Percentiles rank a stretch among this genome's conserved stretches.
Evolutionary conservation across 2,329 filamentous ascomycete species (phyloP).

Genomic region (Lasiodiplodia gonubiensis): DNA sequence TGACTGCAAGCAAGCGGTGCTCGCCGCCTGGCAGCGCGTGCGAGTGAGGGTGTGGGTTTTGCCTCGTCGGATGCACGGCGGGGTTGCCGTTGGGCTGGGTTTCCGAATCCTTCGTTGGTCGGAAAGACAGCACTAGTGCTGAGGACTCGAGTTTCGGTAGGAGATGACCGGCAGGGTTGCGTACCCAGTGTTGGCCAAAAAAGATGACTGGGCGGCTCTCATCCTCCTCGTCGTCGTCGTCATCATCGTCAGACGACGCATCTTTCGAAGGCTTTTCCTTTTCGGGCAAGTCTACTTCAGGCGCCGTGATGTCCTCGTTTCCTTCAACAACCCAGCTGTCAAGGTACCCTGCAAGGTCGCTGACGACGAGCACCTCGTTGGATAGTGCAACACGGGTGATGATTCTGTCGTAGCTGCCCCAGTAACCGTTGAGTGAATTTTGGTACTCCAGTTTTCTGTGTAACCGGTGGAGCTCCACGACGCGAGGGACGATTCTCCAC

Average conservation of each 20-base stretch:
- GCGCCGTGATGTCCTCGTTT: slow-evolving; percentile 56
- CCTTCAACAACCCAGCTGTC: slow-evolving; percentile 82
- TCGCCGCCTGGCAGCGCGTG: slow-evolving; percentile 62
- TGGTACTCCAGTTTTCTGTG: slow-evolving; percentile 37
- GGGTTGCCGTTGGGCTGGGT: slow-evolving; percentile 52
- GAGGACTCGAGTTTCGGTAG: slow-evolving; percentile 53
- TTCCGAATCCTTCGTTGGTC: slow-evolving; percentile 38
- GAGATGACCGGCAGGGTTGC: slow-evolving; percentile 68
- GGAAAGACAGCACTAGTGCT: slow-evolving; percentile 55
- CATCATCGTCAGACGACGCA: slow-evolving; percentile 37
- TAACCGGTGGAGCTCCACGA: slow-evolving; percentile 48
- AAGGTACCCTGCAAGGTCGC: slow-evolving; percentile 82
- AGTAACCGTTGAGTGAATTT: slow-evolving; percentile 63
- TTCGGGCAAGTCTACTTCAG: slow-evolving; percentile 43
- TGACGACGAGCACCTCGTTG: slow-evolving; percentile 73
- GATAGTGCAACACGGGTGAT: slow-evolving; percentile 81
- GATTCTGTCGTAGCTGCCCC: slow-evolving; percentile 77
- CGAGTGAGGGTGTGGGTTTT: slow-evolving; percentile 60
- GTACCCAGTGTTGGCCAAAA: slow-evolving; percentile 72
- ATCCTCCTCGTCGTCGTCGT: slow-evolving; percentile 57
- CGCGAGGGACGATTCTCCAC: slow-evolving; percentile 45
- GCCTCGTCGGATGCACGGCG: slow-evolving; percentile 56
- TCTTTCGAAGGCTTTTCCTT: slow-evolving; percentile 32
- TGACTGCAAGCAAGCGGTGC: slow-evolving; percentile 65
- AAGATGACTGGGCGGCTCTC: slow-evolving; percentile 56